These are phyloP conservation scores for Nothophoma quercina DNA, from an alignment of 2,329 filamentous ascomycete genomes.

Conservation along the genomic window DNA sequence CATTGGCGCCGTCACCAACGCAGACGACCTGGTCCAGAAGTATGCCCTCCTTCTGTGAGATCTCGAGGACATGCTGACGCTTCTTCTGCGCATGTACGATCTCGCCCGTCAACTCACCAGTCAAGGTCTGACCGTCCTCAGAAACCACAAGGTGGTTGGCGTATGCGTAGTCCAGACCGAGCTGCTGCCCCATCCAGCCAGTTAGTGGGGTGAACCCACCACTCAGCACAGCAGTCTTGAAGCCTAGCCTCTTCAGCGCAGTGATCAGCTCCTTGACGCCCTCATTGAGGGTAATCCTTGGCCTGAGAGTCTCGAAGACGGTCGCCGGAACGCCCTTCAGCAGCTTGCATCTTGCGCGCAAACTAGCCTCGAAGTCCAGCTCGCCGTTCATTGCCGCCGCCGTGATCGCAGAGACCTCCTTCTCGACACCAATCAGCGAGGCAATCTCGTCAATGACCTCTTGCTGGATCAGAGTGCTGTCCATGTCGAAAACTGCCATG, in stretches of 20 bases:
- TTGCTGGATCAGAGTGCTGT: constrained; percentile 94
- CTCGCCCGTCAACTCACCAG: constrained; percentile 73
- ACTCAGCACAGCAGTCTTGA: constrained; percentile 88
- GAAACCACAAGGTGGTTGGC: constrained; percentile 83
- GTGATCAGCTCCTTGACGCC: constrained; percentile 79
- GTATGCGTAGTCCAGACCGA: constrained; percentile 86
- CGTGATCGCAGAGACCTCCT: constrained; percentile 86
- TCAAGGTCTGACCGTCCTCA: constrained; percentile 62
- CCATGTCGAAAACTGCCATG: constrained; percentile 97
- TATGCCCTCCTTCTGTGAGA: constrained; percentile 72
- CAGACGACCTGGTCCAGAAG: constrained; percentile 72
- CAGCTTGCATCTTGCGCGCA: constrained; percentile 80
- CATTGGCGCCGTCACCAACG: constrained; percentile 84
- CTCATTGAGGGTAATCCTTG: constrained; percentile 79
- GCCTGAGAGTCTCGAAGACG: constrained; percentile 80
- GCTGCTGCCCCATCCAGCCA: constrained; percentile 78
- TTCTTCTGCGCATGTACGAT: constrained; percentile 83
- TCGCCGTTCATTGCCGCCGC: constrained; percentile 95
- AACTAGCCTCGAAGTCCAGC: constrained; percentile 85
- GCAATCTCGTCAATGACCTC: constrained; percentile 98
- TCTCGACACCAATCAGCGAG: constrained; percentile 80
- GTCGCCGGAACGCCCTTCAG: constrained; percentile 80
- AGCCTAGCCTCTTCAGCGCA: constrained; percentile 78
- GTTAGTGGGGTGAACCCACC: constrained; percentile 93
- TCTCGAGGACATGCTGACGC: constrained; percentile 72